phyloP scores from a whole-genome alignment of 2,329 filamentous ascomycete genomes.

The Chaetothyriales sp. region DNA sequence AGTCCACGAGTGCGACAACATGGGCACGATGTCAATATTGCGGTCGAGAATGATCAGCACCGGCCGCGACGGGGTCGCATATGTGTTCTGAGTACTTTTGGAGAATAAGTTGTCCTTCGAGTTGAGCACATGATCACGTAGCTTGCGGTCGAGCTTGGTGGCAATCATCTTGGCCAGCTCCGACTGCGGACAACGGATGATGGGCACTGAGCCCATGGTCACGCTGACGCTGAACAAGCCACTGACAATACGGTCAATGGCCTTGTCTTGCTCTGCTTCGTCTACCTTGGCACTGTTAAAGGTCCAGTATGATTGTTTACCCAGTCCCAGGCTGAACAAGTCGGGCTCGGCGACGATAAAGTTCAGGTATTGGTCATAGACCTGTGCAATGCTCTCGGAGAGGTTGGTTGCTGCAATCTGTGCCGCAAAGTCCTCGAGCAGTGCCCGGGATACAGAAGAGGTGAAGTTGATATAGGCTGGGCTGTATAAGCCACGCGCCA shows the following conservation, averaged over 20 bases:
- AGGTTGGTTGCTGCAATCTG: conserved; percentile 74
- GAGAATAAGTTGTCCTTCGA: conserved; percentile 97
- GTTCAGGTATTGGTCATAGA: conserved; percentile 94
- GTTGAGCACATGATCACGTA: conserved; percentile 90
- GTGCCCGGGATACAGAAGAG: conserved; percentile 73
- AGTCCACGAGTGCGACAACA: conserved; percentile 95
- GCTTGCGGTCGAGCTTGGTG: conserved; percentile 83
- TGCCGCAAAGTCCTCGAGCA: conserved; percentile 87
- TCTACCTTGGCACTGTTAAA: conserved; percentile 60
- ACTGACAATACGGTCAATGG: conserved; percentile 83
- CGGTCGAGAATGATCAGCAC: conserved; percentile 88
- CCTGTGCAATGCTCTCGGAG: conserved; percentile 75
- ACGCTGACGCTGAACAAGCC: conserved; percentile 95
- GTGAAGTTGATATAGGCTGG: conserved; percentile 96
- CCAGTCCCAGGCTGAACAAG: conserved; percentile 84
- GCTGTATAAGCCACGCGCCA: conserved; percentile 75
- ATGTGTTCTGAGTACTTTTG: conserved; percentile 37
- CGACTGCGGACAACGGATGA: conserved; percentile 85
- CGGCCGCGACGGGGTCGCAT: conserved; percentile 58
- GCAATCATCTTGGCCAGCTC: conserved; percentile 90
- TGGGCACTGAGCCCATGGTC: conserved; percentile 94
- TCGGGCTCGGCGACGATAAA: conserved; percentile 94
- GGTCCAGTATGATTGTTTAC: conserved; percentile 85
- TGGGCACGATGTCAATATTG: conserved; percentile 88
- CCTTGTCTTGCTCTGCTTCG: conserved; percentile 73